These are phyloP conservation scores for Oryza australiensis DNA, from an alignment of 176 grass and related monocot species.

Conservation along the genomic window DNA sequence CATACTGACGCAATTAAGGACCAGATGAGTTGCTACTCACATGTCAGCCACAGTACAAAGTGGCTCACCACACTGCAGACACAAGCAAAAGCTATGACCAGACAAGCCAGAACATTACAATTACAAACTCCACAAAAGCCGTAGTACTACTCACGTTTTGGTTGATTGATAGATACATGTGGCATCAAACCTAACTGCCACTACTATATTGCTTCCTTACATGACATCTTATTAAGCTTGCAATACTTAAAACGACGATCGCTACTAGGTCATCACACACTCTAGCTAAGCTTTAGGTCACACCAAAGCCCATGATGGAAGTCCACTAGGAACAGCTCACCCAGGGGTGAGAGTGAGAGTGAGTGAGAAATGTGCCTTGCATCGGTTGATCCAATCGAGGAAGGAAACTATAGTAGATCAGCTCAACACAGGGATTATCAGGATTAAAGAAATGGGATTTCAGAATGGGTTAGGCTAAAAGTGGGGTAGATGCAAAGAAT, in stretches of 20 bases:
- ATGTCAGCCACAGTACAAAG: conserved; percentile 7
- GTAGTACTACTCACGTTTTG: background rate
- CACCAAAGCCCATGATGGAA: conserved; percentile 28
- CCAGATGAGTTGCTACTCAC: background rate
- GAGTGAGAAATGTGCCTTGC: background rate
- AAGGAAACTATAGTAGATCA: background rate
- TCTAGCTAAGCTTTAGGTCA: conserved; percentile 37
- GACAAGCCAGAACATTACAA: conserved; percentile 1
- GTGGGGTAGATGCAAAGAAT: conserved; percentile 34
- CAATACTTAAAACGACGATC: background rate
- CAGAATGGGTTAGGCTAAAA: conserved; percentile 49
- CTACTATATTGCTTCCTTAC: background rate
- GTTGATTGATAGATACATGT: background rate
- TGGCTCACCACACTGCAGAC: background rate
- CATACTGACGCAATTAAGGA: background rate
- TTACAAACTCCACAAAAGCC: background rate
- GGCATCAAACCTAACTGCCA: conserved; percentile 29
- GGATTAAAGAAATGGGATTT: conserved; percentile 25
- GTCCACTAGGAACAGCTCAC: conserved; percentile 56
- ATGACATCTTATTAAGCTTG: background rate
- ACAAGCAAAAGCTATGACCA: background rate
- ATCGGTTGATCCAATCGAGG: conserved; percentile 36
- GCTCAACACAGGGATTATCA: background rate
- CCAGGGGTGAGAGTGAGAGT: background rate
- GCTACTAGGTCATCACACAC: background rate